Conservation (phyloP, 768 basidiomycete genomes). For the Termitomyces sp. region DNA sequence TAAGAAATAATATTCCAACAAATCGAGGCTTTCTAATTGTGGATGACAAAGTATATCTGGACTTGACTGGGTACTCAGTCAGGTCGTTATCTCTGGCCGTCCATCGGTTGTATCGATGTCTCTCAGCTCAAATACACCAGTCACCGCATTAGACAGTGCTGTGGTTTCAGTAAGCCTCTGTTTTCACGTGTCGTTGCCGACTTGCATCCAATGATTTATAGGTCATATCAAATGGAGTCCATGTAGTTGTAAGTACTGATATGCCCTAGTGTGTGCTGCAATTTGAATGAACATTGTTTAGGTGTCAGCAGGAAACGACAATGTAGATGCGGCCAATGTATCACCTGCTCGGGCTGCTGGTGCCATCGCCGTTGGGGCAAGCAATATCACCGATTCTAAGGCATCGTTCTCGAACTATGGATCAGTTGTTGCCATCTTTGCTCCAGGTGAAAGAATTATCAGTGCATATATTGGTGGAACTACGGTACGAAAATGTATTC, state of each 20-base stretch:
- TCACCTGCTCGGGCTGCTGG: constrained; percentile 8
- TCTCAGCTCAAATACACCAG: not conserved
- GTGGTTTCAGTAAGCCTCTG: no score
- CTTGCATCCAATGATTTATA: not conserved
- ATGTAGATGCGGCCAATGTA: not conserved
- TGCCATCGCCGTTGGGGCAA: no score
- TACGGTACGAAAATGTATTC: not conserved
- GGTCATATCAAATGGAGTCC: constrained; percentile 1
- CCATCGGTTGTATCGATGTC: constrained; percentile 1
- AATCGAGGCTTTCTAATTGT: not conserved
- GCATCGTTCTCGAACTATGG: no score
- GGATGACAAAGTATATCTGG: no score
- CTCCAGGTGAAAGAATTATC: constrained; percentile 25
- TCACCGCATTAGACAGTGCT: not conserved
- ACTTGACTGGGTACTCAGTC: not conserved
- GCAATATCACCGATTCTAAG: constrained; percentile 21
- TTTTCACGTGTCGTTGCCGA: not conserved
- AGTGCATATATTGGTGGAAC: constrained; percentile 14
- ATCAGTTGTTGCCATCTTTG: no score
- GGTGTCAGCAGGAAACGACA: constrained; percentile 11
- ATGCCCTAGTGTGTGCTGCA: not conserved
- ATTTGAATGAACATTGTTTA: not conserved
- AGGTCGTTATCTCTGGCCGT: not conserved
- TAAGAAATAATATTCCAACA: not conserved
- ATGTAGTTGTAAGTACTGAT: not conserved